Evolutionary conservation across 2,329 filamentous ascomycete genomes (phyloP).

Genomic region (Hypoxylon sp.): DNA sequence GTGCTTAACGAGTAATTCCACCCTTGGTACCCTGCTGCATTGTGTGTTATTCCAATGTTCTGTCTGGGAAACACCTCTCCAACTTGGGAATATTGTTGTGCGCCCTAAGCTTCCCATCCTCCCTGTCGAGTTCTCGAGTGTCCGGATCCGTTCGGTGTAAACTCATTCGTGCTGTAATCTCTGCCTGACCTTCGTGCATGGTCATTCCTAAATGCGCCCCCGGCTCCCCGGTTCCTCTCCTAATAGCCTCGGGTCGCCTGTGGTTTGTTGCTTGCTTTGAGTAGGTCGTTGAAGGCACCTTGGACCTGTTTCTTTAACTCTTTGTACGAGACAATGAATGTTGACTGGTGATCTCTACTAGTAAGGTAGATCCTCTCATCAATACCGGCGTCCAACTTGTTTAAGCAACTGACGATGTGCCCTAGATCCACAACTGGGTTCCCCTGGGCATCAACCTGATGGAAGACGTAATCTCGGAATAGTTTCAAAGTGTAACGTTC

Average conservation of each 20-base stretch:
- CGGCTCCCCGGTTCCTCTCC: conserved; percentile 8
- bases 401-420: conserved; percentile 88
- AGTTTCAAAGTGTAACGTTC: conserved; percentile 94
- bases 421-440: conserved; percentile 88
- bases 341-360: conserved; percentile 90
- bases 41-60: conserved; percentile 17
- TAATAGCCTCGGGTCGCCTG: conserved; percentile 48
- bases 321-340: conserved; percentile 90
- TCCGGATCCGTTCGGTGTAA: not conserved
- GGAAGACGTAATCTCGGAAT: conserved; percentile 97
- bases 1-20: conserved; percentile 3
- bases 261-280: conserved; percentile 59
- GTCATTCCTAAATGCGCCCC: conserved; percentile 10
- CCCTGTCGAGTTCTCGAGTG: not conserved
- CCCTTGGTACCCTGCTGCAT: conserved; percentile 10
- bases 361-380: conserved; percentile 90
- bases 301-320: conserved; percentile 81
- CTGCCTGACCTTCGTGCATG: not conserved
- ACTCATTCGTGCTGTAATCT: not conserved
- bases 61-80: conserved; percentile 1
- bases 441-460: conserved; percentile 89
- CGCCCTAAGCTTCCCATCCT: not conserved
- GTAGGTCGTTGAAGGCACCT: conserved; percentile 71
- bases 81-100: conserved; percentile 17
- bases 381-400: conserved; percentile 91